Base-by-base conservation (phyloP, 2,329 filamentous ascomycete species). In the Hypomyces rosellus region DNA sequence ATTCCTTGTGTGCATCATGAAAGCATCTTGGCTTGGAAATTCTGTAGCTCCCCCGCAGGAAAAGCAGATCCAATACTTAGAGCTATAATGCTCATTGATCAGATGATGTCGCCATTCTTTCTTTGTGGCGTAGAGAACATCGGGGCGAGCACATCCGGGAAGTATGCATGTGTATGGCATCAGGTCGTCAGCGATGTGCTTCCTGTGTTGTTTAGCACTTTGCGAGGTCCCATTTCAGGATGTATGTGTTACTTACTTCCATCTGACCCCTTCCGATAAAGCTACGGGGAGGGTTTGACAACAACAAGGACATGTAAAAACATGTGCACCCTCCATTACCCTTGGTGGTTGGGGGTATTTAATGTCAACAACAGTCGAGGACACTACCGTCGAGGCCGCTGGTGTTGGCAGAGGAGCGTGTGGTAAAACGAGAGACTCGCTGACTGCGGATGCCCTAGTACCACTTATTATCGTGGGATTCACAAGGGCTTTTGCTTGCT, bases 221-320 rank as follows among this genome's bases (percentile, higher is more conserved):
- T 36, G 43, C 34, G 13, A 1, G 22, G 18, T 18, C 12, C 43
- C 13, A 45, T 36, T 18, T 18, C 25, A 11, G 25, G 25, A 20
- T 20, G 33, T 13, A 20, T 16, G 18, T 34, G 14, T 8, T 11
- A 45, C 43, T 45, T 36, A 45, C 43, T 45, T 45, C 43, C 43
- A 45, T 13, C 34, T 45, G 30, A 20, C n/a, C 18, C 14, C 43
- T 45, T 45, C 43, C 34, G 33, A 45, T 12, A 18, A 36, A 16
- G 20, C 4, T 16, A n/a, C 36, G 15, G 51, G 51, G 12, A 53
- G 51, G 12, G 46, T 48, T 37, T 53, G 51, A 20, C 45, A 53
- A 36, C 51, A 53, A 18, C 51, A 53, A 34, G 51, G 51, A 37
- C 51, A 53, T 34, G 46, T 53, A 34, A 53, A 53, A 38, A 47